Evolutionary conservation across 2,329 filamentous ascomycete genomes (phyloP).

Genomic region (Verticillium alfalfae): DNA sequence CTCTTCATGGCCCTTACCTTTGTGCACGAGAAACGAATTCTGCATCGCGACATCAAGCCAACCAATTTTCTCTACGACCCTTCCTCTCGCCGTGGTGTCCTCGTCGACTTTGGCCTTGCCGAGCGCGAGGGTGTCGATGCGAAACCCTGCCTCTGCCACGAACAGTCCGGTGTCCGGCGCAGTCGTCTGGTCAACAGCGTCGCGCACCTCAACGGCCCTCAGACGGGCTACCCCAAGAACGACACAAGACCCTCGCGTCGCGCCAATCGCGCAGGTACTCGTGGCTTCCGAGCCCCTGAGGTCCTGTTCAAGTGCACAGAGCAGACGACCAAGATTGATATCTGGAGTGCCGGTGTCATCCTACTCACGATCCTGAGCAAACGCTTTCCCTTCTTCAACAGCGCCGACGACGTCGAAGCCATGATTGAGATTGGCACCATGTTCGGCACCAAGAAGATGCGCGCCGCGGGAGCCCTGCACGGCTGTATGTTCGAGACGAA

Average conservation of each 20-base stretch:
- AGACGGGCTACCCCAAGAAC: slow-evolving; percentile 76
- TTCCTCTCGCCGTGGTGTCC: slow-evolving; percentile 70
- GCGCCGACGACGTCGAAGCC: slow-evolving; percentile 94
- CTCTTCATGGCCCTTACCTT: slow-evolving; percentile 80
- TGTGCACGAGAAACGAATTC: slow-evolving; percentile 77
- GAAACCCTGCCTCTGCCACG: slow-evolving; percentile 77
- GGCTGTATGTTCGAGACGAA: slow-evolving; percentile 89
- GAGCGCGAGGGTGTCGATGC: slow-evolving; percentile 74
- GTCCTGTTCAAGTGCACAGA: slow-evolving; percentile 96
- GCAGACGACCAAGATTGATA: slow-evolving; percentile 89
- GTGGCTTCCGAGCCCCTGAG: slow-evolving; percentile 93
- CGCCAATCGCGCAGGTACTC: slow-evolving; percentile 89
- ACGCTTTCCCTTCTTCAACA: slow-evolving; percentile 98
- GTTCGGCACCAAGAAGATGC: slow-evolving; percentile 83
- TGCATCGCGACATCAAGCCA: slow-evolving; percentile 95
- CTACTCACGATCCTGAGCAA: slow-evolving; percentile 88
- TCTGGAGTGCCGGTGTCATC: slow-evolving; percentile 97
- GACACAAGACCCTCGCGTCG: slow-evolving; percentile 83
- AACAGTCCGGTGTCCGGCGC: slow-evolving; percentile 57
- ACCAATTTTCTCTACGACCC: slow-evolving; percentile 97
- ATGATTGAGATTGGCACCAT: slow-evolving; percentile 97
- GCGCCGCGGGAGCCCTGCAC: slow-evolving; percentile 72
- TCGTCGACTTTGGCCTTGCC: slow-evolving; percentile 98
- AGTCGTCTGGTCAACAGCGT: slow-evolving; percentile 52
- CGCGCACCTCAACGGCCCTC: slow-evolving; percentile 46